These are phyloP conservation scores for Microdochium paspali DNA, from an alignment of 2,329 filamentous ascomycete species.

Conservation along the genomic window DNA sequence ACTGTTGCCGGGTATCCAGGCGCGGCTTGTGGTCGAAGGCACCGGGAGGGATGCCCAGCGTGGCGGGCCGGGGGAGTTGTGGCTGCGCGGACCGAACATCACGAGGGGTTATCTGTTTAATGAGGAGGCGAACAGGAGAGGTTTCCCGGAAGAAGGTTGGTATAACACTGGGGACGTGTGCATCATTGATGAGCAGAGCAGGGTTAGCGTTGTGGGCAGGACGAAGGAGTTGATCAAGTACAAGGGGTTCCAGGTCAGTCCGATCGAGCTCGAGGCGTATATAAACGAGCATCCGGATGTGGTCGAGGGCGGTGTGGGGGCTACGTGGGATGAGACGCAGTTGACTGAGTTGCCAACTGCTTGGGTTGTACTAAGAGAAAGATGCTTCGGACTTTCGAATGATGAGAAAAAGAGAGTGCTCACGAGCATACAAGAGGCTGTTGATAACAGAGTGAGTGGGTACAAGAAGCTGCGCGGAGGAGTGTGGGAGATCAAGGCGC, in stretches of 20 bases:
- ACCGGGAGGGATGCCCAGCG: conserved; percentile 21
- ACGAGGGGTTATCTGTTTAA: conserved; percentile 30
- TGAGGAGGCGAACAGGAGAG: conserved; percentile 23
- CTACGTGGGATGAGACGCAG: conserved; percentile 24
- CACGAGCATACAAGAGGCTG: conserved; percentile 17
- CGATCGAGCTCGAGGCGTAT: conserved; percentile 24
- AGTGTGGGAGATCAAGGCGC: conserved; percentile 20
- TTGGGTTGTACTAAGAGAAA: conserved; percentile 23
- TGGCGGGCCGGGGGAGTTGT: conserved; percentile 30
- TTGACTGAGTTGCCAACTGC: conserved; percentile 27
- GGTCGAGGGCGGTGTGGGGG: conserved; percentile 22
- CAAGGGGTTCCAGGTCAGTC: conserved; percentile 30
- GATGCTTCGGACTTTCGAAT: conserved; percentile 6
- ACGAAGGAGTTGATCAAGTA: conserved; percentile 32
- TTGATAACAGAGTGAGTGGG: conserved; percentile 26
- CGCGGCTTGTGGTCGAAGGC: conserved; percentile 26
- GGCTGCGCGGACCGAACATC: conserved; percentile 33
- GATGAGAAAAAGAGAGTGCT: conserved; percentile 12
- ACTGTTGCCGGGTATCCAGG: conserved; percentile 27
- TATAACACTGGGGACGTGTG: conserved; percentile 36
- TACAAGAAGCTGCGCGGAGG: conserved; percentile 30
- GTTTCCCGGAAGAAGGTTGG: conserved; percentile 28
- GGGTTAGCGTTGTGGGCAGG: conserved; percentile 24
- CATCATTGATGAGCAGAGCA: conserved; percentile 19
- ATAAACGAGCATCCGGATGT: conserved; percentile 26